Percentiles rank a stretch among this genome's conserved stretches.
Conservation (phyloP, 352 stramenopile species). For the Globisporangium okanoganense region DNA sequence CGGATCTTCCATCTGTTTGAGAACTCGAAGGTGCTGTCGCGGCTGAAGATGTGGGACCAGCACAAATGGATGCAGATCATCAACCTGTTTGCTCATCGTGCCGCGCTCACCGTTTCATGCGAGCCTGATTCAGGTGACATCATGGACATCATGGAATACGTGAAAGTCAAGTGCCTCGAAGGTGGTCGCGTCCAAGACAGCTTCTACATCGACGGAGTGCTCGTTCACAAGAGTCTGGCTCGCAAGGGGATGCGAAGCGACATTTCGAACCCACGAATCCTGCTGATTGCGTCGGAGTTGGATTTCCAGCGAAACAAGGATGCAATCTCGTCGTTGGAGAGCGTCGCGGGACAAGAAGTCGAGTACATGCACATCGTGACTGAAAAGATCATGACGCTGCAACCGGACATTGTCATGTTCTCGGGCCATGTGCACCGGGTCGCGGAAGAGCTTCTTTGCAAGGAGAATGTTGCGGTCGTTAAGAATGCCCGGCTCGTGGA, state of each 20-base stretch:
- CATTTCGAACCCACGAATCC: constrained; percentile 73
- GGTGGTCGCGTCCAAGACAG: constrained; percentile 72
- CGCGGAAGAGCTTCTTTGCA: constrained; percentile 76
- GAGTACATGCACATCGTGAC: constrained; percentile 91
- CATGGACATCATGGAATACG: constrained; percentile 86
- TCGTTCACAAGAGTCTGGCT: constrained; percentile 82
- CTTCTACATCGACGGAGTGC: constrained; percentile 87
- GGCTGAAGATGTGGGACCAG: constrained; percentile 65
- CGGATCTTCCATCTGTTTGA: constrained; percentile 71
- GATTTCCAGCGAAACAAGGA: constrained; percentile 87
- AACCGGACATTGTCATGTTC: constrained; percentile 85
- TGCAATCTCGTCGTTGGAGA: constrained; percentile 77
- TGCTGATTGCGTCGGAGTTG: constrained; percentile 78
- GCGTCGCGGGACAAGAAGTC: constrained; percentile 77
- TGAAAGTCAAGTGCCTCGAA: constrained; percentile 77
- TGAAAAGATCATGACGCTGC: constrained; percentile 84
- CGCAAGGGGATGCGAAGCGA: constrained; percentile 82
- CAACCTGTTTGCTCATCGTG: constrained; percentile 58
- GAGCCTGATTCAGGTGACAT: constrained; percentile 66
- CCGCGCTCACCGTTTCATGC: constrained; percentile 61
- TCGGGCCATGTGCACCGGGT: constrained; percentile 81
- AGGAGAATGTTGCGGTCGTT: constrained; percentile 73
- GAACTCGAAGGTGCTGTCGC: constrained; percentile 39
- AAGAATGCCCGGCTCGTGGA: constrained; percentile 83
- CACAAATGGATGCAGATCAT: constrained; percentile 84